Evolutionary conservation across 176 grass and related monocot genomes (phyloP), one percentile per base, ranked within the genome.

Genomic region (Areca catechu): DNA sequence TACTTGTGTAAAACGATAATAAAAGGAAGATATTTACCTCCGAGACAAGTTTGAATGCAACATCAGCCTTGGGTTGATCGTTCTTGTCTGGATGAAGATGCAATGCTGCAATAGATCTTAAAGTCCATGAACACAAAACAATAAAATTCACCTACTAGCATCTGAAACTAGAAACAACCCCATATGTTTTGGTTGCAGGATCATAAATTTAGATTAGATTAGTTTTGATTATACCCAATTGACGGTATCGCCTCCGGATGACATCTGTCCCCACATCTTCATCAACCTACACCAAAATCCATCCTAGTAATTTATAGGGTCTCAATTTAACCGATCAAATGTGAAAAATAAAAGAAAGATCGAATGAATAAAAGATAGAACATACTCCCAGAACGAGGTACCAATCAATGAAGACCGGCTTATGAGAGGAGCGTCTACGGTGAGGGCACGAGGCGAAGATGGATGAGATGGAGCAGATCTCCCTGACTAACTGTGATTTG

Each of bases 41-140:
- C 28, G 84, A 85, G 75, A 97, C 71, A 55, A 97, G 65, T 75
- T 97, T 97, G 83, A 97, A 97, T 1, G 93, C 93, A 66, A 77
- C 58, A 74, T 91, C 93, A 14, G 93, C 93, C 56, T 88, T 85
- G 9, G 73, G 78, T 57, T 97, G 93, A 55, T 67, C 80, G 80
- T 97, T 97, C 80, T 97, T 97, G 78, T 97, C 93, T 49, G 93
- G 92, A 47, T 97, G 93, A 53, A 97, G 83, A 61, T 83, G 93
- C 76, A 97, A 68, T 62, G 87, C 93, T 97, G 66, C 62, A 68
- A 43, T 2, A 43, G 34, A 43, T 43, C 34, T 43, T 5, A 43
- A 43, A 43, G 34, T 43, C 34, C 34, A 43, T 43, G 34, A 43
- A 43, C 34, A 1, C 34, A 12, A 10, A 43, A 43, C 9, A 43